A percentile compares a stretch with the other conserved stretches of the same genome.
Conservation (phyloP, 305 asterid genomes). For the Plantago coronopus region DNA sequence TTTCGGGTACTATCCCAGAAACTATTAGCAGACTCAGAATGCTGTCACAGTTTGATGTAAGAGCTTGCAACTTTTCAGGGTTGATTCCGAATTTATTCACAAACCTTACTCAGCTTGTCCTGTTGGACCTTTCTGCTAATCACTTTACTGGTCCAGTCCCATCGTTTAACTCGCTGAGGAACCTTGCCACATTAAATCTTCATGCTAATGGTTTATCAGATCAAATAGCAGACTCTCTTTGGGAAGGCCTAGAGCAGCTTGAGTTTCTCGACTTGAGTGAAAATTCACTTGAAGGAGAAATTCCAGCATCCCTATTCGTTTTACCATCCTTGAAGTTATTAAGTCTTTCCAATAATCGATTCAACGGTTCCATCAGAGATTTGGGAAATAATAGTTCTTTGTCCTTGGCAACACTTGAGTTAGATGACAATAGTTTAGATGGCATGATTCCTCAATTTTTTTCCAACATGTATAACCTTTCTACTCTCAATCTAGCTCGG, state of each 20-base stretch:
- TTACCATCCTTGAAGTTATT: slow-evolving; percentile 31
- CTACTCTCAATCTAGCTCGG: slow-evolving; percentile 29
- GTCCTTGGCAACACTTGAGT: slow-evolving; percentile 29
- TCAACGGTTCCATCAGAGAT: slow-evolving; percentile 25
- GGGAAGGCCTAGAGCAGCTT: slow-evolving; percentile 42
- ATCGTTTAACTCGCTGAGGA: slow-evolving; percentile 37
- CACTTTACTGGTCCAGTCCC: slow-evolving; percentile 44
- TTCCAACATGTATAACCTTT: slow-evolving; percentile 35
- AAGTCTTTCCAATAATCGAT: slow-evolving; percentile 29
- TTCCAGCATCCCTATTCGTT: slow-evolving; percentile 43
- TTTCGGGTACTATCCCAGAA: slow-evolving; percentile 46
- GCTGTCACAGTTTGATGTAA: slow-evolving; percentile 37
- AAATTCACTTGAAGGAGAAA: slow-evolving; percentile 40
- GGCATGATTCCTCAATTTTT: slow-evolving; percentile 48
- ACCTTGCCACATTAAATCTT: slow-evolving; percentile 29
- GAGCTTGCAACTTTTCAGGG: slow-evolving; percentile 41
- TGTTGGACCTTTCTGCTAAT: slow-evolving; percentile 39
- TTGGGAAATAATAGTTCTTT: slow-evolving; percentile 10
- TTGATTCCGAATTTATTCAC: slow-evolving; percentile 40
- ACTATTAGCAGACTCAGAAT: slow-evolving; percentile 42
- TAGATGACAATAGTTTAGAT: slow-evolving; percentile 38
- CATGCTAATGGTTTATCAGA: slow-evolving; percentile 36
- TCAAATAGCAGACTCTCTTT: slow-evolving; percentile 26
- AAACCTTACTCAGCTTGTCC: slow-evolving; percentile 39
- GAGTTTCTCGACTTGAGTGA: slow-evolving; percentile 35